These are phyloP conservation scores for Phytophthora litchii DNA, from an alignment of 352 stramenopile species.

Conservation along the genomic window DNA sequence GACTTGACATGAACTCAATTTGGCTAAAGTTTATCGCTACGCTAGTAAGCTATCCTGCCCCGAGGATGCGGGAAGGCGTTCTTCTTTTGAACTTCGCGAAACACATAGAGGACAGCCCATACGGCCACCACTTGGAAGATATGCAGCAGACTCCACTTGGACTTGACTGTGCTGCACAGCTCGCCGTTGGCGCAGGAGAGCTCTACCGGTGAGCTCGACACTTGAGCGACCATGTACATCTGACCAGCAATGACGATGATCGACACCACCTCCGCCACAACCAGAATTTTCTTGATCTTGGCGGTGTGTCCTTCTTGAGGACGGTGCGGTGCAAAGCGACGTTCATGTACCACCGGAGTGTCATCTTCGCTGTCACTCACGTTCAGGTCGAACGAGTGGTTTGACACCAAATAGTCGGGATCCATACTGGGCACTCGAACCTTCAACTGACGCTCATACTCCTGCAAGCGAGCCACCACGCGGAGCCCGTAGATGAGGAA, in stretches of 20 bases:
- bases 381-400: conserved; percentile 30
- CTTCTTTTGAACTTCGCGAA: conserved; percentile 40
- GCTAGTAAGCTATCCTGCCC: conserved; percentile 16
- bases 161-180: conserved; percentile 19
- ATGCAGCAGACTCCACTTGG: conserved; percentile 30
- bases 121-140: conserved; percentile 36
- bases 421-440: conserved; percentile 14
- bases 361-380: conserved; percentile 29
- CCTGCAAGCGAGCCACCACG: conserved; percentile 26
- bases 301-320: conserved; percentile 28
- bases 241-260: conserved; percentile 28
- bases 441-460: conserved; percentile 31
- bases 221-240: conserved; percentile 25
- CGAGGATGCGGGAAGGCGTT: conserved; percentile 22
- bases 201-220: conserved; percentile 17
- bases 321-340: conserved; percentile 8
- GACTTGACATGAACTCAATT: not conserved
- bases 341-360: conserved; percentile 13
- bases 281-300: conserved; percentile 39
- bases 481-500: conserved; percentile 43
- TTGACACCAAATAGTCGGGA: conserved; percentile 26
- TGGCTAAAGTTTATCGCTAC: conserved; percentile 14
- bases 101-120: conserved; percentile 32
- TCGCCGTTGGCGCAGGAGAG: conserved; percentile 36
- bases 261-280: conserved; percentile 25